Evolutionary conservation across 164 flowering plant species (phyloP), one percentile per base, ranked within the genome.

Genomic region (Akebia trifoliata): DNA sequence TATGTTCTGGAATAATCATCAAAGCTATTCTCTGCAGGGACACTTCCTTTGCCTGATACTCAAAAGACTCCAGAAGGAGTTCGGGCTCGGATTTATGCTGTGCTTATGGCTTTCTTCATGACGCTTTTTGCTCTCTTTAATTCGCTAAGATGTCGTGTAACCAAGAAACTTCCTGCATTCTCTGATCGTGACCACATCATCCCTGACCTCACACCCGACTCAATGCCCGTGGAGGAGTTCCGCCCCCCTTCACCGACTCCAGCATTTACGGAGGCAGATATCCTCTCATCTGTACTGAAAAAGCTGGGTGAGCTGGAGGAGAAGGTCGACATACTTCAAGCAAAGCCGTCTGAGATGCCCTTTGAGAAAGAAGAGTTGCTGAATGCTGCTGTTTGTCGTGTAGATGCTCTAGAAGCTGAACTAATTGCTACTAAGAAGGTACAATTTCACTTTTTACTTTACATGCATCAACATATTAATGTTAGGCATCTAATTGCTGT

Each of bases 371-470:
- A 79, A 61, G 97, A 90, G 70, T 69, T 85, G 70, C 67, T 90
- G 32, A 82, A 90, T 78, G 94, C 90, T 69, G 96, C 96, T 68
- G 92, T 91, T 45, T 82, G 82, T 53, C 94, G 96, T 20, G 95
- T 91, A 38, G 92, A 86, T 72, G 94, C 86, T 37, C 73, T 87
- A 28, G 97, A 90, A 79, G 93, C 89, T 15, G 97, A 91, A 75
- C 73, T 91, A 11, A 84, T 86, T 70, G 79, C 87, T 28, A 80
- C 96, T 3, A 88, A 91, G 49, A 86, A 81, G 88, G 96, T 87
- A 62, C 8, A 12, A 25, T 1, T 57, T 2, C 4, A 6, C 20
- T 45, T 56, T 17, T 56, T 4, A 21, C 26, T 22, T 30, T 44
- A 15, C 38, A 24, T 56, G 34, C 9, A 6, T n/a, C 26, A 43